Evolutionary conservation across 164 flowering plant genomes (phyloP), one percentile per base, ranked within the genome.

Genomic region (Dillenia turbinata): DNA sequence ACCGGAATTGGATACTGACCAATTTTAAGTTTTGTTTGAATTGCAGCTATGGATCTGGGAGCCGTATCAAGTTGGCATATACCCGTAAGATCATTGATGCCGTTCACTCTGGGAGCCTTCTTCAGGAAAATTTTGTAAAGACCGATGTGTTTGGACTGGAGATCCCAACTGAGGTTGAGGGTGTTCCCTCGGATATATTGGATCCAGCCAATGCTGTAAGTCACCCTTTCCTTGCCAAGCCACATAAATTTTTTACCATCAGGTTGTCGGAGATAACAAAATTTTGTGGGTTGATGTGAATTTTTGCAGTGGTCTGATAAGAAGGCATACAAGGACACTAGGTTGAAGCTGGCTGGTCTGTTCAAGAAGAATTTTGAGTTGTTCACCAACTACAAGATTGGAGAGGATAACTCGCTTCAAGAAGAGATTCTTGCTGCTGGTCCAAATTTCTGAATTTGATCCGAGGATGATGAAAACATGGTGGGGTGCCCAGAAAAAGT

Each of bases 391-490:
- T 81, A 95, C 75, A 84, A 87, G 85, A 87, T 95, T 67, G 99
- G 97, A n/a, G 59, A 74, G 56, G 96, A 88, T 71, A 77, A 64
- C 79, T 78, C 76, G 47, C 86, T 92, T 57, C 78, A 92, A 8
- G 88, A 90, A 67, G 92, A 92, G 78, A 95, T 95, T 44, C 72
- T 87, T 15, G 94, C 94, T 0, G 99, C 99, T 66, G 99, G 99
- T 57, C 99, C 99, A 0, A 72, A 45, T 56, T 83, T 82, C 69
- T 90, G 67, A 86, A 33, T 33, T 33, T 33, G 40, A 33, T 33
- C 40, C 40, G 40, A 33, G 40, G 40, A 33, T 5, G 40, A 33
- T 6, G 6, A 33, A 33, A 33, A 4, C 40, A 33, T 33, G 40
- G 40, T 5, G 40, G 40, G 40, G 7, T 33, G 40, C 6, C 40